phyloP scores from a whole-genome alignment of 257 asterid species.

The Echites panduratus region DNA sequence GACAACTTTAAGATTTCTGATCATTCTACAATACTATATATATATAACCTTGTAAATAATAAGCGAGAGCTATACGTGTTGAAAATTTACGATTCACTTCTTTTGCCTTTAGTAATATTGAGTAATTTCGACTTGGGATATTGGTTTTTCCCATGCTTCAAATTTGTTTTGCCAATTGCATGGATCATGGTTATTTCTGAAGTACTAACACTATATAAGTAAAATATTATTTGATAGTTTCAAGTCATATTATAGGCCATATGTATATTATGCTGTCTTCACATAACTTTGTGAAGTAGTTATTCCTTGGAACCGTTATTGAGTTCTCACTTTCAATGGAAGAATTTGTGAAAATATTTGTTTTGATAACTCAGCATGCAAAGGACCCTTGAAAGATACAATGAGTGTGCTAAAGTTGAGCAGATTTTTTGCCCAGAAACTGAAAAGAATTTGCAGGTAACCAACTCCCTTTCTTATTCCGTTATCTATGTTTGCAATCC shows the following conservation, averaged over 20 bases:
- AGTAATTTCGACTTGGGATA: background rate
- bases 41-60: no score
- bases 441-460: slow-evolving; percentile 43
- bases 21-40: background rate
- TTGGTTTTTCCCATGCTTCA: no score
- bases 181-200: background rate
- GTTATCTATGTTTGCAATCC: background rate
- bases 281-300: background rate
- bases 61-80: background rate
- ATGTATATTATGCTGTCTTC: background rate
- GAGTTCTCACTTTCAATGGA: background rate
- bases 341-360: background rate
- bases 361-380: slow-evolving; percentile 38
- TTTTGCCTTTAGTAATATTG: background rate
- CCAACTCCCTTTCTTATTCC: no score
- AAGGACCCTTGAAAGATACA: slow-evolving; percentile 43
- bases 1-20: background rate
- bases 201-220: no score
- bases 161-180: background rate
- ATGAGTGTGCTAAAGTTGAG: slow-evolving; percentile 28
- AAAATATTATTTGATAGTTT: background rate
- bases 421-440: slow-evolving; percentile 18
- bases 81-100: background rate
- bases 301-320: background rate
- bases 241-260: background rate